Percentiles rank a stretch among this genome's conserved stretches.
These are phyloP conservation scores for Globisporangium ultimum DNA, from an alignment of 352 stramenopile species.

Conservation along the genomic window DNA sequence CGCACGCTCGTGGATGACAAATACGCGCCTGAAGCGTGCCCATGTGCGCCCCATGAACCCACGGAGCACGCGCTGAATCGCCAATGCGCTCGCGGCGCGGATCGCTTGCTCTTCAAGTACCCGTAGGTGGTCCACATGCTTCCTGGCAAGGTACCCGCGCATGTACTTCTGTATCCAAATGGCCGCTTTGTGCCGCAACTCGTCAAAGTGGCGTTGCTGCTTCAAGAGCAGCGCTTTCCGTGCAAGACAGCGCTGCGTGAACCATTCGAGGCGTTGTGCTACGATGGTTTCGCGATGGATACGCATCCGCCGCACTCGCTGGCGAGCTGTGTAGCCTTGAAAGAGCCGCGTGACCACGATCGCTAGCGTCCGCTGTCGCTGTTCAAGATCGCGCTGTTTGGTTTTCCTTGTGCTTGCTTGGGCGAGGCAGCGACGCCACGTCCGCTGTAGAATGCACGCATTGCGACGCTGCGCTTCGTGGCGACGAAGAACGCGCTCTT, in stretches of 20 bases:
- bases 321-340: conserved; percentile 40
- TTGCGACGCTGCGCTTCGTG: conserved; percentile 19
- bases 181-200: conserved; percentile 26
- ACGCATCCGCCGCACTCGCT: conserved; percentile 33
- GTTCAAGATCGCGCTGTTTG: conserved; percentile 15
- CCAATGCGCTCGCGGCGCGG: conserved; percentile 38
- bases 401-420: conserved; percentile 24
- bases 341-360: conserved; percentile 28
- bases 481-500: conserved; percentile 22
- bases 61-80: conserved; percentile 45
- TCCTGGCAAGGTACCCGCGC: conserved; percentile 31
- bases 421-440: conserved; percentile 32
- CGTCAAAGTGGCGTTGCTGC: background rate
- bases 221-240: conserved; percentile 22
- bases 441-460: conserved; percentile 29
- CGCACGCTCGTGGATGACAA: conserved; percentile 22
- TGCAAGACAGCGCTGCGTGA: conserved; percentile 25
- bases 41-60: conserved; percentile 39
- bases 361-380: conserved; percentile 25
- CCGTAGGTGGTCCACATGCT: conserved; percentile 27
- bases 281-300: conserved; percentile 24
- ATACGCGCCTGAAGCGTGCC: conserved; percentile 25
- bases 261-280: conserved; percentile 39
- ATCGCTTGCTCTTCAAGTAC: conserved; percentile 33
- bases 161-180: conserved; percentile 34